Conservation (phyloP, 1,139 yeast species). For the Yamadazyma epiphylla region DNA sequence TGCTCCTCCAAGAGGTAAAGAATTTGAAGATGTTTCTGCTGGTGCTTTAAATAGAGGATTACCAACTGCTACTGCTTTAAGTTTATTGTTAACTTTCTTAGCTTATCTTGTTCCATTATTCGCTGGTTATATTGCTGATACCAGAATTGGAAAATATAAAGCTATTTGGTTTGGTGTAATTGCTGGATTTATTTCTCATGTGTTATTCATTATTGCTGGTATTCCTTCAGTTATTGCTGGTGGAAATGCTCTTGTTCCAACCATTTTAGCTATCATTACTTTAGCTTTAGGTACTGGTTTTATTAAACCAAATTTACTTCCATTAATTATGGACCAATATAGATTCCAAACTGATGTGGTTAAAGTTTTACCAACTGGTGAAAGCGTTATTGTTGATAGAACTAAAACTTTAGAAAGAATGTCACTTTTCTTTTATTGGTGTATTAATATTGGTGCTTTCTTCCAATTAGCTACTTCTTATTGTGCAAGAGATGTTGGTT, state of each 20-base stretch:
- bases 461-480: constrained; percentile 77
- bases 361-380: constrained; percentile 56
- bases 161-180: constrained; percentile 40
- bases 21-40: constrained; percentile 26
- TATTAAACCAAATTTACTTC: constrained; percentile 49
- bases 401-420: constrained; percentile 69
- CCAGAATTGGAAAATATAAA: constrained; percentile 37
- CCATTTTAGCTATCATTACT: constrained; percentile 31
- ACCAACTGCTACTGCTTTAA: constrained; percentile 36
- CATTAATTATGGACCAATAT: constrained; percentile 51
- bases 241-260: constrained; percentile 32
- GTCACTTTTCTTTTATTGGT: constrained; percentile 73
- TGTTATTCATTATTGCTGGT: constrained; percentile 38
- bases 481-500: constrained; percentile 65
- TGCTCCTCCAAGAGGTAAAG: constrained; percentile 28
- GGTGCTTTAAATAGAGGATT: constrained; percentile 43
- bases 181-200: constrained; percentile 37
- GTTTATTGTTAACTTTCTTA: constrained; percentile 34
- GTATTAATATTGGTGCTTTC: constrained; percentile 78
- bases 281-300: constrained; percentile 48
- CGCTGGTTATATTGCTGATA: constrained; percentile 44
- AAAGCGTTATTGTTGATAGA: constrained; percentile 67
- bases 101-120: constrained; percentile 42
- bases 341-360: constrained; percentile 56
- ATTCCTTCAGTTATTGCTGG: constrained; percentile 33